Conservation (phyloP, 73 alveolate species). For the Stentor roeselii region DNA sequence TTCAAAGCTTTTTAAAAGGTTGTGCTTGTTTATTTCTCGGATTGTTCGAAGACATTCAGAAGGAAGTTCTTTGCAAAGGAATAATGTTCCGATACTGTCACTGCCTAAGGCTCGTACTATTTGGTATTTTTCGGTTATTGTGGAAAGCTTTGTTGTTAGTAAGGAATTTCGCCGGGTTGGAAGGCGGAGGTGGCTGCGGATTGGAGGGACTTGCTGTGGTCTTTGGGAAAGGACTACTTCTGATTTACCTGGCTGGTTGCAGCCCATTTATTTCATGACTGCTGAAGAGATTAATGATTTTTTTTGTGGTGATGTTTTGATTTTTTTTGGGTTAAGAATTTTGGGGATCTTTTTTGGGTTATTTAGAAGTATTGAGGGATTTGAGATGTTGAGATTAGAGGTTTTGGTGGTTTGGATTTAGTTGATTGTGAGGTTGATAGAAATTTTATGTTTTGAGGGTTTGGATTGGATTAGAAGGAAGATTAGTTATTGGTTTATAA, state of each 20-base stretch:
- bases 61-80: neutral
- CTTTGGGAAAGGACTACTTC: neutral
- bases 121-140: neutral
- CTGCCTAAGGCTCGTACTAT: neutral
- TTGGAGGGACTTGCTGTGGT: neutral
- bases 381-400: no score
- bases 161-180: neutral
- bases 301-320: no score
- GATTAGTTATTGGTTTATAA: no score
- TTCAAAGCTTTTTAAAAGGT: neutral
- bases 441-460: no score
- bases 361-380: no score
- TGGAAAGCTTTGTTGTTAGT: neutral
- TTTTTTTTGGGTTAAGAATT: no score
- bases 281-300: no score
- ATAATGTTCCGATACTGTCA: neutral
- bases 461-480: no score
- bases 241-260: neutral
- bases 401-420: no score
- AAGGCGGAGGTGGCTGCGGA: neutral
- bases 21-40: neutral
- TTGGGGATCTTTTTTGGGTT: no score
- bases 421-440: no score
- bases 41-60: neutral
- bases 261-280: conserved; percentile 12